Percentiles rank a stretch among this genome's conserved stretches.
Evolutionary conservation across 2,329 filamentous ascomycete species (phyloP).

Genomic region (Fusarium redolens): DNA sequence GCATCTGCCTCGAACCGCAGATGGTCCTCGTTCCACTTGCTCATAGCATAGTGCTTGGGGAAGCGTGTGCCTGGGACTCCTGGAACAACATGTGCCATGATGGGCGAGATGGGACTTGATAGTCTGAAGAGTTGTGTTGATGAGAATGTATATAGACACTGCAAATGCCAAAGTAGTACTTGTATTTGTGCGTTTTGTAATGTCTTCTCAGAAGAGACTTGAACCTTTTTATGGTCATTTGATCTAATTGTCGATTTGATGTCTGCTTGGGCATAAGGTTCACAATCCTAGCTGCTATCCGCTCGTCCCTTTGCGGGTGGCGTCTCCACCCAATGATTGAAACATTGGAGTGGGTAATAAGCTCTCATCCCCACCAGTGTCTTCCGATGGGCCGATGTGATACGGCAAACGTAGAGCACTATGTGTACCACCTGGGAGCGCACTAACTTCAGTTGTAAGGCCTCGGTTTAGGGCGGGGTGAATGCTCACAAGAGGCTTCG

Average conservation of each 20-base stretch:
- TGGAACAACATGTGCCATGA: not conserved
- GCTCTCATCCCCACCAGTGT: not conserved
- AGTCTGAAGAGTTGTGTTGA: not conserved
- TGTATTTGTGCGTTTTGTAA: not conserved
- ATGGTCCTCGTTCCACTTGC: constrained; percentile 20
- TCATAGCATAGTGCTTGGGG: constrained; percentile 16
- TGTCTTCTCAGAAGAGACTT: not conserved
- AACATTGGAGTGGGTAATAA: not conserved
- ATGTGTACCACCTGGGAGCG: not conserved
- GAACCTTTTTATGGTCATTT: not conserved
- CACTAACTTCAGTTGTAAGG: not conserved
- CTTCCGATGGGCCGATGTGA: not conserved
- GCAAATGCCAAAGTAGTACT: not conserved
- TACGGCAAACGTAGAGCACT: not conserved
- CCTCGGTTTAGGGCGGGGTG: not conserved
- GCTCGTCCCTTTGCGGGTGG: not conserved
- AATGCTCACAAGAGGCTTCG: not conserved
- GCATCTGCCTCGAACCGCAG: constrained; percentile 13
- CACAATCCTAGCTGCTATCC: not conserved
- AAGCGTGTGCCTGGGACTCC: constrained; percentile 13
- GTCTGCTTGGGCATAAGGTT: not conserved
- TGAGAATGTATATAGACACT: not conserved
- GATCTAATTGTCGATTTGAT: not conserved
- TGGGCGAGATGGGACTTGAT: not conserved
- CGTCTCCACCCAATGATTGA: not conserved